Conservation (phyloP, 1,284 basidiomycete species). For the Cutaneotrichosporon dermatis region DNA sequence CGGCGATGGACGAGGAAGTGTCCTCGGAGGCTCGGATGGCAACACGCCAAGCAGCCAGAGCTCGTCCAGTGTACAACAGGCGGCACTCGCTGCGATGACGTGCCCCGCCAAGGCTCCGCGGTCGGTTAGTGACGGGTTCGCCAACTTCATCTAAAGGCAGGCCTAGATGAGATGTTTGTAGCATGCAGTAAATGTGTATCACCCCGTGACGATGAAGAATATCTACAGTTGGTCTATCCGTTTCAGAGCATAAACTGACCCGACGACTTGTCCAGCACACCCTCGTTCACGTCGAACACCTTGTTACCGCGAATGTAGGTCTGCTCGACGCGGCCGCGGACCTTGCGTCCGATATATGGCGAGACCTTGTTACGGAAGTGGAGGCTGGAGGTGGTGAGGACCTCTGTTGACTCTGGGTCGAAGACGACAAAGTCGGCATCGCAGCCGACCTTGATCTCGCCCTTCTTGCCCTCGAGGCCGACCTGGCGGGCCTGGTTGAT, state of each 20-base stretch:
- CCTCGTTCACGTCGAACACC: slow-evolving; percentile 55
- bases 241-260: neutral
- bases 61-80: too few species aligned
- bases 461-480: slow-evolving; percentile 65
- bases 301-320: slow-evolving; percentile 71
- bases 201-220: too few species aligned
- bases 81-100: too few species aligned
- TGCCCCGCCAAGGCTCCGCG: too few species aligned
- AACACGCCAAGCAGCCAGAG: too few species aligned
- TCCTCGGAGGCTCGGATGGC: too few species aligned
- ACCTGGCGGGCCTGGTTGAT: slow-evolving; percentile 70
- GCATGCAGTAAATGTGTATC: too few species aligned
- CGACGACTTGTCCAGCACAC: slow-evolving; percentile 7
- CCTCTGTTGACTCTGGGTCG: slow-evolving; percentile 59
- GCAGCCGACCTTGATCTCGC: slow-evolving; percentile 63
- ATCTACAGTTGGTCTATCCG: too few species aligned
- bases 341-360: slow-evolving; percentile 70
- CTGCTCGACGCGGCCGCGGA: slow-evolving; percentile 67
- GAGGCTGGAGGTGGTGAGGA: slow-evolving; percentile 50
- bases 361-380: slow-evolving; percentile 90
- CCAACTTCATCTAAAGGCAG: too few species aligned
- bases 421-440: slow-evolving; percentile 84
- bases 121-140: too few species aligned
- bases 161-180: too few species aligned
- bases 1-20: neutral